These are phyloP conservation scores for Dictyostelium purpureum DNA, from an alignment of 78 protist genomes.

Conservation along the genomic window DNA sequence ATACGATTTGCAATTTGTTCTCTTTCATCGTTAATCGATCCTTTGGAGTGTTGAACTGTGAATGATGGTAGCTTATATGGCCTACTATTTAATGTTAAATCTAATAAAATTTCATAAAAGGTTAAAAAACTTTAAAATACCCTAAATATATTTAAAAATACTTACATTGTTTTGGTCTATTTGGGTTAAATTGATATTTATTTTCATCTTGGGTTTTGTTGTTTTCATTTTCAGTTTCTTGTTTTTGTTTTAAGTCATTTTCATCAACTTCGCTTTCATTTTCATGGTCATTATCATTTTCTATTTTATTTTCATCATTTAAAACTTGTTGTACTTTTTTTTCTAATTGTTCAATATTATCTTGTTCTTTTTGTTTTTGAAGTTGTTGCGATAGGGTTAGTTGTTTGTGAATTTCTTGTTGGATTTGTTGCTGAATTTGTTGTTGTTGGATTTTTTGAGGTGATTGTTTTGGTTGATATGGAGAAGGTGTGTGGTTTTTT, in stretches of 20 bases:
- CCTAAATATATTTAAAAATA: no score
- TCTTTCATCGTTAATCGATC: conserved; percentile 8
- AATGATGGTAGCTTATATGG: conserved; percentile 27
- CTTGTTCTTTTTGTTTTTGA: not conserved
- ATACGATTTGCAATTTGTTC: not conserved
- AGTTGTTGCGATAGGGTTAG: not conserved
- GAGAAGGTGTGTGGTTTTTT: no score
- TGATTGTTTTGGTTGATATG: no score
- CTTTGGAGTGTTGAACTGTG: not conserved
- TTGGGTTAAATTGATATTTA: not conserved
- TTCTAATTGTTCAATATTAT: not conserved
- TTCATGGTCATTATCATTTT: not conserved
- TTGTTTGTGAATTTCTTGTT: not conserved
- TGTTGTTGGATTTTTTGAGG: no score
- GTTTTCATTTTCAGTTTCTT: not conserved
- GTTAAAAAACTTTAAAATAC: no score
- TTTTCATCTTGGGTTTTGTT: not conserved
- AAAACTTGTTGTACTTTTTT: not conserved
- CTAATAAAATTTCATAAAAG: no score
- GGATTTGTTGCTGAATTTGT: not conserved
- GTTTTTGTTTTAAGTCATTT: not conserved
- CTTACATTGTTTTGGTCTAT: no score
- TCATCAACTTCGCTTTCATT: not conserved
- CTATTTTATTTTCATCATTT: not conserved
- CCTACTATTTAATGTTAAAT: conserved; percentile 1